phyloP scores from a whole-genome alignment of 2,329 filamentous ascomycete genomes.

The Phyllosticta paracitricarpa region DNA sequence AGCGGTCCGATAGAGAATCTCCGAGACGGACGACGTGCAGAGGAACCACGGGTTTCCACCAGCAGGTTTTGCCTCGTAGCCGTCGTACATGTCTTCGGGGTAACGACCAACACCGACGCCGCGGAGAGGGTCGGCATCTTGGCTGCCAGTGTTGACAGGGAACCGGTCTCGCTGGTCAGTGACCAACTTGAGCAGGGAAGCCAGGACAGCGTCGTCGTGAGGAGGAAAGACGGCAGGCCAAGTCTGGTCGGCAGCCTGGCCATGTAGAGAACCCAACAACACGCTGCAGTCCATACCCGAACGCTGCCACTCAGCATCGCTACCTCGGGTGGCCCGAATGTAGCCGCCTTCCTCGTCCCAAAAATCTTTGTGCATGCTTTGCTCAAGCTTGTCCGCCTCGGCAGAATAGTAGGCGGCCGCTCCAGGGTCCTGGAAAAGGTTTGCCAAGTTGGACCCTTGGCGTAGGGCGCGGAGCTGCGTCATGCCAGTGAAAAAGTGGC shows the following conservation, averaged over 20 bases:
- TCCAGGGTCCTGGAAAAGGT: constrained; percentile 24
- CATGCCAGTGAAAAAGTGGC: constrained; percentile 33
- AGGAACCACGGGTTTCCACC: constrained; percentile 35
- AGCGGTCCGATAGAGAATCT: constrained; percentile 30
- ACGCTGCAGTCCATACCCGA: constrained; percentile 29
- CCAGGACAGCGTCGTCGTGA: constrained; percentile 29
- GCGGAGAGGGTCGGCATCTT: constrained; percentile 54
- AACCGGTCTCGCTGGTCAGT: constrained; percentile 27
- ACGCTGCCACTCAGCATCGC: constrained; percentile 29
- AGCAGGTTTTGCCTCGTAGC: constrained; percentile 19
- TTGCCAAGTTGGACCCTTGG: constrained; percentile 26
- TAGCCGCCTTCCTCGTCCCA: constrained; percentile 29
- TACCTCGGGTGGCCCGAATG: constrained; percentile 26
- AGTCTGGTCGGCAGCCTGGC: constrained; percentile 16
- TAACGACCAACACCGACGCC: constrained; percentile 33
- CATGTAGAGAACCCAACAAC: constrained; percentile 30
- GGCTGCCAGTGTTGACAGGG: constrained; percentile 25
- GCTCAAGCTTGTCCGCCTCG: constrained; percentile 26
- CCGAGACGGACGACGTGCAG: constrained; percentile 32
- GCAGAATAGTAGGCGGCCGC: constrained; percentile 29
- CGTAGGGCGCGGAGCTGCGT: constrained; percentile 27
- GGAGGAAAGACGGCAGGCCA: constrained; percentile 29
- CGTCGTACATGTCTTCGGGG: constrained; percentile 34
- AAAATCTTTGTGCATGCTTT: constrained; percentile 23
- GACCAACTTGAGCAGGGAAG: constrained; percentile 24